phyloP scores from a whole-genome alignment of 23 red algal species.

The Gracilaria domingensis region DNA sequence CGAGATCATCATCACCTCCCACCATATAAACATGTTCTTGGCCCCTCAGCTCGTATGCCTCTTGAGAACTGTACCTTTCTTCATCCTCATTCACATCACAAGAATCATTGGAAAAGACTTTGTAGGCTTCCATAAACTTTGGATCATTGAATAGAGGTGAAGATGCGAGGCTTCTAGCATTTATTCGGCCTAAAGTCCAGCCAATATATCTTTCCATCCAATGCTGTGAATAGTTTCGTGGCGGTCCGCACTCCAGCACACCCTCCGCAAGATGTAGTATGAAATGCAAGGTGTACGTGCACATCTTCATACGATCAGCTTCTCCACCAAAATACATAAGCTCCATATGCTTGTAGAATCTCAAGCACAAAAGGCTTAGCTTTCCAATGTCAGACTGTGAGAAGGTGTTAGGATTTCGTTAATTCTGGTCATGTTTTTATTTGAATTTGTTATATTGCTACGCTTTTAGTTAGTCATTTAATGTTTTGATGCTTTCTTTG shows the following conservation, averaged over 20 bases:
- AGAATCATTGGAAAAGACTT: background rate
- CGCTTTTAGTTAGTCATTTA: no score
- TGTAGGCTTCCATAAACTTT: background rate
- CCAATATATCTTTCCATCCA: slow-evolving; percentile 43
- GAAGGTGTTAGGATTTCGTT: no score
- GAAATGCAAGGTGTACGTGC: background rate
- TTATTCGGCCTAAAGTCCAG: background rate
- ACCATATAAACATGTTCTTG: background rate
- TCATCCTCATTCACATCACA: background rate
- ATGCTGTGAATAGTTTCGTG: background rate
- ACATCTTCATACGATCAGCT: background rate
- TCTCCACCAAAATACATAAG: background rate
- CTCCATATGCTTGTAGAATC: slow-evolving; percentile 12
- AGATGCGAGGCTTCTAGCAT: slow-evolving; percentile 10
- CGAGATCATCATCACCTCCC: background rate
- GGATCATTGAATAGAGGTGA: slow-evolving; percentile 2
- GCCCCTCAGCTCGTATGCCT: background rate
- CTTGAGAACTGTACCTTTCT: background rate
- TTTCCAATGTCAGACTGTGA: background rate
- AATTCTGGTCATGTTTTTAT: no score
- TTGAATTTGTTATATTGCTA: no score
- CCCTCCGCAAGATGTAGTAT: background rate
- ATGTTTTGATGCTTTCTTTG: no score
- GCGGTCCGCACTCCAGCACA: background rate
- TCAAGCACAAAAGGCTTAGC: background rate